phyloP scores from a whole-genome alignment of 257 asterid genomes.

The Solanum gracilifrons region DNA sequence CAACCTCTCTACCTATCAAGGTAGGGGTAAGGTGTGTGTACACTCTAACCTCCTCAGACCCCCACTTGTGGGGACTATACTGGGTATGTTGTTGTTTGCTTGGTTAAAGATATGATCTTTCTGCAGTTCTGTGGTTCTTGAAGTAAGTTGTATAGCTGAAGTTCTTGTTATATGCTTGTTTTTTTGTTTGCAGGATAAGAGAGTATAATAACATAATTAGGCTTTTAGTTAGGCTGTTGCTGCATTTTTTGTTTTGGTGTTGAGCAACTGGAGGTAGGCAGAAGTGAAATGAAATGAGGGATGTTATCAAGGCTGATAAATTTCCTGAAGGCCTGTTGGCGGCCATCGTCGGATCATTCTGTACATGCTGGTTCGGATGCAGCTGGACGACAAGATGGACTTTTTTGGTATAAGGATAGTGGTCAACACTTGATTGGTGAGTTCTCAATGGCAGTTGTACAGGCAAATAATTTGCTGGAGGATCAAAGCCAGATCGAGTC shows the following conservation, averaged over 20 bases:
- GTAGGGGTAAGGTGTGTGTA: background rate
- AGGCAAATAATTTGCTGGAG: constrained; percentile 46
- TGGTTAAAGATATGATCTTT: constrained; percentile 3
- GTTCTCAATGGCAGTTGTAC: constrained; percentile 47
- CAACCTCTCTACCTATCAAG: background rate
- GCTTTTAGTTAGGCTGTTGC: background rate
- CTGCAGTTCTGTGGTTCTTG: background rate
- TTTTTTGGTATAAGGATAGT: constrained; percentile 35
- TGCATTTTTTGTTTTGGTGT: constrained; percentile 30
- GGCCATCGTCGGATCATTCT: constrained; percentile 15
- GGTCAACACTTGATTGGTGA: constrained; percentile 43
- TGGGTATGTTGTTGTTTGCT: background rate
- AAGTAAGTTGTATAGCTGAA: background rate
- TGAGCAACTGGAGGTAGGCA: constrained; percentile 23
- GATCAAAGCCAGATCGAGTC: constrained; percentile 50
- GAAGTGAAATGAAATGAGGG: constrained; percentile 42
- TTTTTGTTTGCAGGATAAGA: constrained; percentile 1
- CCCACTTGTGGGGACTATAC: background rate
- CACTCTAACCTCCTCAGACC: background rate
- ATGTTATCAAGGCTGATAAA: constrained; percentile 45
- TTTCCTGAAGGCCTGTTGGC: constrained; percentile 43
- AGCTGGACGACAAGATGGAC: constrained; percentile 43
- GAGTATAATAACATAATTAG: background rate
- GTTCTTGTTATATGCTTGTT: background rate
- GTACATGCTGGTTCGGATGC: constrained; percentile 25